These are phyloP conservation scores for Phlegmacium glaucopus DNA, from an alignment of 768 basidiomycete species.

Conservation along the genomic window DNA sequence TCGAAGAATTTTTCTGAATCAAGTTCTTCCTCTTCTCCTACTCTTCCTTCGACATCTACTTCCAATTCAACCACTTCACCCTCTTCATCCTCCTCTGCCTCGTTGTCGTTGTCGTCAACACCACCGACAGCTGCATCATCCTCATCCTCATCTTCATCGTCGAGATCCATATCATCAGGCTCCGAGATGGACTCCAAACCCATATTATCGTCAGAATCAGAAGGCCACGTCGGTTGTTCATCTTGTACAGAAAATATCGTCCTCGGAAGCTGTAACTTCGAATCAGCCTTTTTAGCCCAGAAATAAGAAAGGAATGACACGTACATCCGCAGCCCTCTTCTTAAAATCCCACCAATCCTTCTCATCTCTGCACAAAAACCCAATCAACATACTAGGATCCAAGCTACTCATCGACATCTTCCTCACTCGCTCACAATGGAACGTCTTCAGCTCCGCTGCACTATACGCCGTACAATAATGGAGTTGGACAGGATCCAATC, in stretches of 20 bases:
- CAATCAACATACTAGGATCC: slow-evolving; percentile 97
- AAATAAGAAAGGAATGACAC: slow-evolving; percentile 22
- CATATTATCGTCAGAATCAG: slow-evolving; percentile 71
- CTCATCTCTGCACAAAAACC: slow-evolving; percentile 83
- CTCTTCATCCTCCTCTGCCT: slow-evolving; percentile 13
- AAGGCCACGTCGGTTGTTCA: slow-evolving; percentile 82
- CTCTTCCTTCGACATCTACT: slow-evolving; percentile 15
- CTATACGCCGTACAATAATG: slow-evolving; percentile 76
- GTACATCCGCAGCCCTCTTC: slow-evolving; percentile 66
- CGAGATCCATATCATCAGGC: slow-evolving; percentile 58
- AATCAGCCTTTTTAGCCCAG: slow-evolving; percentile 8
- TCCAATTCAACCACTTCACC: slow-evolving; percentile 11
- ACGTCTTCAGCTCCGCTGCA: slow-evolving; percentile 72
- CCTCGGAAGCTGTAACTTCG: slow-evolving; percentile 45
- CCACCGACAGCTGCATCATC: slow-evolving; percentile 24
- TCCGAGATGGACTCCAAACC: slow-evolving; percentile 84
- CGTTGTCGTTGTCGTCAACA: too few species aligned
- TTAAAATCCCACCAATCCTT: slow-evolving; percentile 84
- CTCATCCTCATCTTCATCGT: slow-evolving; percentile 44
- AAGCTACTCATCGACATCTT: slow-evolving; percentile 91
- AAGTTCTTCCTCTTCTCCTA: slow-evolving; percentile 28
- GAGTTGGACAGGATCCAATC: slow-evolving; percentile 47
- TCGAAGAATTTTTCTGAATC: slow-evolving; percentile 54
- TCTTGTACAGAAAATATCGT: slow-evolving; percentile 86
- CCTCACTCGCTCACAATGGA: slow-evolving; percentile 94